Conservation (phyloP, 176 grass and related monocot genomes). For the Cocos nucifera region DNA sequence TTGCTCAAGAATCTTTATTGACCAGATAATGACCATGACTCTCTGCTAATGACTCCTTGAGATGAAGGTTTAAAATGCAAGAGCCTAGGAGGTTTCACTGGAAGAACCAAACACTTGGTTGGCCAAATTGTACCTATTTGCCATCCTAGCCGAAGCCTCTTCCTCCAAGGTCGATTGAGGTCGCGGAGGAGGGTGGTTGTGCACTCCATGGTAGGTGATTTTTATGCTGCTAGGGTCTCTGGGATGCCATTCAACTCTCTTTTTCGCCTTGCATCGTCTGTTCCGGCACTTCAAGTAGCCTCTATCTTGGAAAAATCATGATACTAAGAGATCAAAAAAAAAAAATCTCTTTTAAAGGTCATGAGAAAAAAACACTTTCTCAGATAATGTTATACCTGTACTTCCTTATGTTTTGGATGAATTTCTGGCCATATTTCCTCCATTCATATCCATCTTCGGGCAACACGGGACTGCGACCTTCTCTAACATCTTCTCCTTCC, state of each 20-base stretch:
- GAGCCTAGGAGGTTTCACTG: too few species aligned
- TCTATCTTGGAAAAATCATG: slow-evolving; percentile 21
- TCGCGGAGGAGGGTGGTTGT: slow-evolving; percentile 27
- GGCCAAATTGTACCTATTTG: too few species aligned
- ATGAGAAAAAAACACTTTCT: not conserved
- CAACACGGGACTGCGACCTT: slow-evolving; percentile 24
- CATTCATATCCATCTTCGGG: slow-evolving; percentile 71
- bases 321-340: not conserved
- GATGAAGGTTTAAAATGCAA: too few species aligned
- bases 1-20: too few species aligned
- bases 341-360: not conserved
- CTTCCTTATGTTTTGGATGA: slow-evolving; percentile 63
- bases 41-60: too few species aligned
- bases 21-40: too few species aligned
- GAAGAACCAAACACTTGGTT: too few species aligned
- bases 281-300: slow-evolving; percentile 78
- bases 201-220: slow-evolving; percentile 42
- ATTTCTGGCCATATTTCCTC: slow-evolving; percentile 91
- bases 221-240: slow-evolving; percentile 20
- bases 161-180: too few species aligned
- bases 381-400: slow-evolving; percentile 23
- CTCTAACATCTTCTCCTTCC: slow-evolving; percentile 12
- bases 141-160: too few species aligned
- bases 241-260: slow-evolving; percentile 70
- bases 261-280: slow-evolving; percentile 49